Evolutionary conservation across 2,329 filamentous ascomycete genomes (phyloP).

Genomic region (Penicillium frequentans): DNA sequence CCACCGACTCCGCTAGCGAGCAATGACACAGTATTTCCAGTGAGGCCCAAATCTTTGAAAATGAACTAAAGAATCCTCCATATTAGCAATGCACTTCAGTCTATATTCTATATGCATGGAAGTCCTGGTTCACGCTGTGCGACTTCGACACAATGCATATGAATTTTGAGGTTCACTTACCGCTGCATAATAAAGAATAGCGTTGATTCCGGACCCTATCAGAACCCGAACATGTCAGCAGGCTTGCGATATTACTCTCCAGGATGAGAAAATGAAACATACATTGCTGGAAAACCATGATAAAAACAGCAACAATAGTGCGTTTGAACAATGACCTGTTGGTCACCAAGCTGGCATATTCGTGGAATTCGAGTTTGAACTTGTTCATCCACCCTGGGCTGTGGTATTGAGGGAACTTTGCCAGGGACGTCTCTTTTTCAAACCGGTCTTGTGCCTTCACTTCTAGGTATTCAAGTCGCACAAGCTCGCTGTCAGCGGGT

Average conservation of each 20-base stretch:
- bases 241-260: background rate
- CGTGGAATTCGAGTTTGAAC: constrained; percentile 44
- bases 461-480: constrained; percentile 46
- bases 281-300: constrained; percentile 52
- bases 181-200: background rate
- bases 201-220: background rate
- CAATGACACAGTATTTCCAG: constrained; percentile 23
- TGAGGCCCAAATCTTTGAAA: constrained; percentile 30
- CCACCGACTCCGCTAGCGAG: constrained; percentile 30
- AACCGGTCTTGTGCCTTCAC: constrained; percentile 49
- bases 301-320: constrained; percentile 40
- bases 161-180: background rate
- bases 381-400: background rate
- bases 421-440: constrained; percentile 40
- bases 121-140: background rate
- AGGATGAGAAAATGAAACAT: constrained; percentile 39
- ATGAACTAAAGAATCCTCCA: constrained; percentile 14
- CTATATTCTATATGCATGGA: background rate
- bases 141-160: background rate
- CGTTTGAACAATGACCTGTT: constrained; percentile 50
- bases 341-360: constrained; percentile 49
- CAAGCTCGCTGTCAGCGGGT: constrained; percentile 33
- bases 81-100: background rate
- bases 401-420: constrained; percentile 41
- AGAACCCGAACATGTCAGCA: background rate